Conservation (phyloP, 2,329 filamentous ascomycete species). For the Penicillium olsonii region DNA sequence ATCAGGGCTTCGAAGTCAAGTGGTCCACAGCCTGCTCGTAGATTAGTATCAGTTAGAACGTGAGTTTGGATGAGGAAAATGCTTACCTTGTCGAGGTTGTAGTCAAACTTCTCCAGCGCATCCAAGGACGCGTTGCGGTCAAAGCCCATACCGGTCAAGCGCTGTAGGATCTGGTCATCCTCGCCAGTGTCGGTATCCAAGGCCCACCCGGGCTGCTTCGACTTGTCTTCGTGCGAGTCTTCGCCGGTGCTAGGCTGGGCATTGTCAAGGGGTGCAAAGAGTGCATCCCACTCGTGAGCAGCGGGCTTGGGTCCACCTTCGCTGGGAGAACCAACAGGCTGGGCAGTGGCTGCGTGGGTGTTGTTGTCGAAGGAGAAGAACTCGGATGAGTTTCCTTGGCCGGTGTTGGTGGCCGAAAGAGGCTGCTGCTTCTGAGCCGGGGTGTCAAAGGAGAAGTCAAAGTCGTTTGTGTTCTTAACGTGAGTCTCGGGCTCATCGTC, state of each 20-base stretch:
- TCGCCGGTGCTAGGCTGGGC: slow-evolving; percentile 25
- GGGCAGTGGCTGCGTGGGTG: slow-evolving; percentile 39
- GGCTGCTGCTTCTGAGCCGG: slow-evolving; percentile 34
- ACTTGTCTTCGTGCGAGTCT: slow-evolving; percentile 20
- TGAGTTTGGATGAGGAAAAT: slow-evolving; percentile 18
- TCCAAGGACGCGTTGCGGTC: slow-evolving; percentile 69
- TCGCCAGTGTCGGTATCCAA: slow-evolving; percentile 74
- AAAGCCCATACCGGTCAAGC: slow-evolving; percentile 88
- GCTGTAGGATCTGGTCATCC: slow-evolving; percentile 89
- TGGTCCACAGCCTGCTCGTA: slow-evolving; percentile 40
- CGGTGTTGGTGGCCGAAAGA: slow-evolving; percentile 21
- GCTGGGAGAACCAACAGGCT: slow-evolving; percentile 38
- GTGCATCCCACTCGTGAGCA: slow-evolving; percentile 87
- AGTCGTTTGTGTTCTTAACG: slow-evolving; percentile 39
- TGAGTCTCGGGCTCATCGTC: slow-evolving; percentile 58
- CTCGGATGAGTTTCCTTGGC: slow-evolving; percentile 32
- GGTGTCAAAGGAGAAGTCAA: slow-evolving; percentile 51
- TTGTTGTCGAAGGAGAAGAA: slow-evolving; percentile 43
- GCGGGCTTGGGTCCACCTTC: slow-evolving; percentile 42
- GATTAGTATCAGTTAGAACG: slow-evolving; percentile 5
- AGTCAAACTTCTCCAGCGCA: slow-evolving; percentile 92
- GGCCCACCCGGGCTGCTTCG: slow-evolving; percentile 61
- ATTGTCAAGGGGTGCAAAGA: slow-evolving; percentile 78
- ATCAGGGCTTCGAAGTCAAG: slow-evolving; percentile 44
- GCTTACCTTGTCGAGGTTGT: slow-evolving; percentile 88